Percentiles rank a stretch among this genome's conserved stretches.
Conservation (phyloP, 169 alveolate species). For the Eimeria praecox region DNA sequence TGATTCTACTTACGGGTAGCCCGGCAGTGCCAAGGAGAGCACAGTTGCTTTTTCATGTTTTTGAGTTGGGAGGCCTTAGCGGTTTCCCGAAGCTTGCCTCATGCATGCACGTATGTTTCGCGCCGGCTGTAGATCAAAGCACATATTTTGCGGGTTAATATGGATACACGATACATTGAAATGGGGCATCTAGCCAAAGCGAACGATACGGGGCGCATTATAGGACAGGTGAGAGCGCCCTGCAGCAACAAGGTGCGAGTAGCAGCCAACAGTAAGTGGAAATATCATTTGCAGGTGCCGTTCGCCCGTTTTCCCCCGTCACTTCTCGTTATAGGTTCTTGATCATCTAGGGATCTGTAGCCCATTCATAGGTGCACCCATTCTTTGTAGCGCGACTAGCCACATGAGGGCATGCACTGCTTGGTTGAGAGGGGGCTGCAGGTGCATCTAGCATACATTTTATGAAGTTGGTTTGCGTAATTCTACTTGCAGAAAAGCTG, state of each 20-base stretch:
- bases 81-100: too few species aligned
- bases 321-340: background rate
- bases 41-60: background rate
- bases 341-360: background rate
- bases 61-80: too few species aligned
- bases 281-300: background rate
- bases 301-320: background rate
- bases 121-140: too few species aligned
- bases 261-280: background rate
- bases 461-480: background rate
- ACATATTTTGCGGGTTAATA: too few species aligned
- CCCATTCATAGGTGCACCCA: background rate
- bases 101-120: too few species aligned
- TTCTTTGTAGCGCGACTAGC: background rate
- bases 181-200: too few species aligned
- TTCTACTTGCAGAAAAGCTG: background rate
- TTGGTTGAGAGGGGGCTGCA: background rate
- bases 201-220: too few species aligned
- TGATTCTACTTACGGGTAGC: background rate
- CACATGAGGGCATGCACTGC: background rate
- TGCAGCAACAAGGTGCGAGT: background rate
- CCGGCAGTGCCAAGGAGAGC: background rate
- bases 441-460: background rate
- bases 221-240: too few species aligned
- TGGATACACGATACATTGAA: too few species aligned